Percentiles rank a stretch among this genome's conserved stretches.
phyloP scores from a whole-genome alignment of 2,329 filamentous ascomycete species.

The Venturia nashicola region DNA sequence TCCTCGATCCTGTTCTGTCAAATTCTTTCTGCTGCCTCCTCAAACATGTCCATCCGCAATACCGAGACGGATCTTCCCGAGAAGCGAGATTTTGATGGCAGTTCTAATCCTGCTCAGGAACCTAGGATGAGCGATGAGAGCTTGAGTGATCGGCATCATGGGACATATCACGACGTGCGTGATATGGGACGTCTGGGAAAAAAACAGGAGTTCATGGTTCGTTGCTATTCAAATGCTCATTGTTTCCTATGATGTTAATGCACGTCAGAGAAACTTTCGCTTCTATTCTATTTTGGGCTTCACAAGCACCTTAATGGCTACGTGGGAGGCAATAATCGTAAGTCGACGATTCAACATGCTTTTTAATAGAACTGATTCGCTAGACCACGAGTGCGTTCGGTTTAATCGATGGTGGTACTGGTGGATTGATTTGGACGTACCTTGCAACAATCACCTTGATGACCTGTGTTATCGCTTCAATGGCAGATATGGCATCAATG shows the following conservation, averaged over 20 bases:
- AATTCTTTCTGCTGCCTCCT: neutral
- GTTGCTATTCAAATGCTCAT: neutral
- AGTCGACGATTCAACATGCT: neutral
- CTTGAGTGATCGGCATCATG: slow-evolving; percentile 7
- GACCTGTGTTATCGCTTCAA: slow-evolving; percentile 10
- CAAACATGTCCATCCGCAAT: neutral
- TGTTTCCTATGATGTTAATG: neutral
- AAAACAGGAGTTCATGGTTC: slow-evolving; percentile 11
- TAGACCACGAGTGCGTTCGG: slow-evolving; percentile 5
- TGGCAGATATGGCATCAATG: slow-evolving; percentile 13
- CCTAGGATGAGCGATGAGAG: slow-evolving; percentile 6
- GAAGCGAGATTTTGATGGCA: slow-evolving; percentile 6
- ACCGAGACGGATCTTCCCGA: neutral
- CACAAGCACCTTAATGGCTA: slow-evolving; percentile 10
- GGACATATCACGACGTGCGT: slow-evolving; percentile 8
- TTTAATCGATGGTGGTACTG: slow-evolving; percentile 11
- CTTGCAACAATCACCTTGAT: slow-evolving; percentile 2
- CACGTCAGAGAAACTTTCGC: slow-evolving; percentile 11
- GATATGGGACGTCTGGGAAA: slow-evolving; percentile 10
- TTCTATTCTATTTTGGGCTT: slow-evolving; percentile 11
- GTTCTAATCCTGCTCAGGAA: neutral
- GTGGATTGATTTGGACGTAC: slow-evolving; percentile 10
- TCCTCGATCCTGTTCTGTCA: neutral
- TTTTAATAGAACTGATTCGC: neutral
- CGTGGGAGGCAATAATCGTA: slow-evolving; percentile 10